These are phyloP conservation scores for Daldinia loculata DNA, from an alignment of 495 filamentous ascomycete species.

Conservation along the genomic window DNA sequence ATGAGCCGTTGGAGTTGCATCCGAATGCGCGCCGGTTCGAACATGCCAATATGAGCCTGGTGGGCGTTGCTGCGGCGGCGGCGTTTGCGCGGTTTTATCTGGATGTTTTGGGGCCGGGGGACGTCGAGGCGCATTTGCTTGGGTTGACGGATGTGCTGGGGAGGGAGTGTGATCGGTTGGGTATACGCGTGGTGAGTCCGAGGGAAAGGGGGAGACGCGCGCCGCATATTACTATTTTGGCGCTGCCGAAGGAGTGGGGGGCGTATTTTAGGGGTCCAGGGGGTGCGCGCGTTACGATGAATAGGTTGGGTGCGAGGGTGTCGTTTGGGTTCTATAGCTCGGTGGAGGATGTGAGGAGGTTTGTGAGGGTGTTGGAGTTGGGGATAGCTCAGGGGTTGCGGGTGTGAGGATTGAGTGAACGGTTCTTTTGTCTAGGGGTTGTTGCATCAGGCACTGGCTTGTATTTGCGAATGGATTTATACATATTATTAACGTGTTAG, in stretches of 20 bases:
- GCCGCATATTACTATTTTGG: slow-evolving; percentile 39
- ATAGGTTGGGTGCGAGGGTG: slow-evolving; percentile 34
- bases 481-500: too few relatives aligned
- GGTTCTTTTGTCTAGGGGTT: background rate
- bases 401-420: background rate
- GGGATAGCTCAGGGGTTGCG: slow-evolving; percentile 15
- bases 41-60: slow-evolving; percentile 38
- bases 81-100: slow-evolving; percentile 36
- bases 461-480: background rate
- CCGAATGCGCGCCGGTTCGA: slow-evolving; percentile 37
- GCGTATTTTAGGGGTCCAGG: slow-evolving; percentile 8
- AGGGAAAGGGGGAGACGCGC: slow-evolving; percentile 12
- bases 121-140: slow-evolving; percentile 38
- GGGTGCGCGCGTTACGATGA: slow-evolving; percentile 20
- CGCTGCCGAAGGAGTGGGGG: slow-evolving; percentile 24
- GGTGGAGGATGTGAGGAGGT: slow-evolving; percentile 31
- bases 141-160: slow-evolving; percentile 15
- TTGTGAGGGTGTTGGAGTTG: slow-evolving; percentile 18
- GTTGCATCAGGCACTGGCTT: background rate
- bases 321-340: slow-evolving; percentile 42
- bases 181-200: slow-evolving; percentile 26
- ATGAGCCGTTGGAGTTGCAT: slow-evolving; percentile 16
- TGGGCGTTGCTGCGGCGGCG: slow-evolving; percentile 27
- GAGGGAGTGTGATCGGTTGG: slow-evolving; percentile 23
- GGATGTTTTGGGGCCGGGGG: slow-evolving; percentile 23